Evolutionary conservation across 768 basidiomycete genomes (phyloP).

Genomic region (Myochromella boudieri): DNA sequence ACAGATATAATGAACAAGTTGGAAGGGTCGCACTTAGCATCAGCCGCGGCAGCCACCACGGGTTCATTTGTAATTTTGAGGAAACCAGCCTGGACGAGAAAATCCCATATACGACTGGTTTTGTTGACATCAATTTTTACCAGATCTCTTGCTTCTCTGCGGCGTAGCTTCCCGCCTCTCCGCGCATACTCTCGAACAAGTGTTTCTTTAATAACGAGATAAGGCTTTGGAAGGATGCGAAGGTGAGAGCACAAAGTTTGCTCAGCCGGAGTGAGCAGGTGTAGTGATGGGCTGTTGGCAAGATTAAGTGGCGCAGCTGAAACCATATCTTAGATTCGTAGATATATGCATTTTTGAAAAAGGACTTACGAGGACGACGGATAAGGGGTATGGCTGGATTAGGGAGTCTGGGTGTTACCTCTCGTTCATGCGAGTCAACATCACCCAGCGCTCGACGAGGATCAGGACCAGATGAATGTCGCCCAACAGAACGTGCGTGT

Average conservation of each 20-base stretch:
- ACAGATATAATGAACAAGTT: background rate
- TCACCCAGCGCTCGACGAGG: slow-evolving; percentile 43
- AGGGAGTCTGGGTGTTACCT: slow-evolving; percentile 53
- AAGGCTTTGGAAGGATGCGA: slow-evolving; percentile 92
- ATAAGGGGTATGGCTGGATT: slow-evolving; percentile 31
- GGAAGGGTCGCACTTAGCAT: slow-evolving; percentile 33
- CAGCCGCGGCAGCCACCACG: slow-evolving; percentile 30
- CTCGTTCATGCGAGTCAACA: slow-evolving; percentile 61
- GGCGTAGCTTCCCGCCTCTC: slow-evolving; percentile 82
- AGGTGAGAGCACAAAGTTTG: slow-evolving; percentile 85
- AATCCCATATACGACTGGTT: slow-evolving; percentile 91
- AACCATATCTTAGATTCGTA: background rate
- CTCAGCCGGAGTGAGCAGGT: slow-evolving; percentile 87
- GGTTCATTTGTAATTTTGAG: slow-evolving; percentile 66
- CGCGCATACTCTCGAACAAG: slow-evolving; percentile 92
- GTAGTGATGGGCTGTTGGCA: slow-evolving; percentile 85
- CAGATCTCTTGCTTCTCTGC: slow-evolving; percentile 85
- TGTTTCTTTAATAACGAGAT: slow-evolving; percentile 93
- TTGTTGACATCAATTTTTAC: slow-evolving; percentile 95
- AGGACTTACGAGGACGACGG: slow-evolving; percentile 43
- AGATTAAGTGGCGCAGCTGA: slow-evolving; percentile 76
- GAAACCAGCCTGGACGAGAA: slow-evolving; percentile 83
- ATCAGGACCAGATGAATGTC: slow-evolving; percentile 57
- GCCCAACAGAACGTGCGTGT: slow-evolving; percentile 48
- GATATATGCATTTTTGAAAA: background rate